Base-by-base conservation (phyloP, 257 asterid species). In the Solanum virginianum region DNA sequence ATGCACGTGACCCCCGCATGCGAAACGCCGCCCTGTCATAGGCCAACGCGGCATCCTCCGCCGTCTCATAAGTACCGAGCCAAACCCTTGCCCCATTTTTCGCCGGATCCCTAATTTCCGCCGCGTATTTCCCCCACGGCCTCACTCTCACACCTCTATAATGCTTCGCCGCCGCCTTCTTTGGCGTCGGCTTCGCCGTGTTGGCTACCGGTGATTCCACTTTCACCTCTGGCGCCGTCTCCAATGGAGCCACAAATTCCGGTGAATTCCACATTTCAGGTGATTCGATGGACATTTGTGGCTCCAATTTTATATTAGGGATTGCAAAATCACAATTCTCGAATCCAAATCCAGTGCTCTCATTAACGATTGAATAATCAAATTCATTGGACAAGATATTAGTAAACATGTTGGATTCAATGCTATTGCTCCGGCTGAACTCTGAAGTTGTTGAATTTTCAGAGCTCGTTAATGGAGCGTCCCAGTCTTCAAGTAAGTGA, bases 71-170 rank as follows among this genome's bases (percentile, higher is more conserved):
- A 1, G 93, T 90, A 63, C 93, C 91, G 0, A 90, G 83, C 93
- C 93, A 90, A 10, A 90, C 88, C 0, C 93, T 85, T 43, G 91
- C 89, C 0, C 93, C 93, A 53, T 89, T 89, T 22, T 85, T 87
- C 14, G 90, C 88, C 4, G 93, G 93, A 66, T 90, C 91, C 57
- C 93, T 86, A 53, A 89, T 90, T 82, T 90, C 93, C 16, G 91
- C 91, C 20, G 93, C 91, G 65, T 80, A 90, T 71, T 87, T 90
- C 24, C 93, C 93, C 91, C 93, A 90, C 1, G 93, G 91, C 84
- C 93, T 20, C 43, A 85, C 56, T 63, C 93, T 89, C 45, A 90
- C 93, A 0, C 93, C 93, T 53, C 93, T 85, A 10, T 82, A 87
- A 45, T 90, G 90, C 69, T 85, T 87, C 51, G 80, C 90, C 68